Evolutionary conservation across 1,284 basidiomycete genomes (phyloP).

Genomic region (Malassezia pachydermatis): DNA sequence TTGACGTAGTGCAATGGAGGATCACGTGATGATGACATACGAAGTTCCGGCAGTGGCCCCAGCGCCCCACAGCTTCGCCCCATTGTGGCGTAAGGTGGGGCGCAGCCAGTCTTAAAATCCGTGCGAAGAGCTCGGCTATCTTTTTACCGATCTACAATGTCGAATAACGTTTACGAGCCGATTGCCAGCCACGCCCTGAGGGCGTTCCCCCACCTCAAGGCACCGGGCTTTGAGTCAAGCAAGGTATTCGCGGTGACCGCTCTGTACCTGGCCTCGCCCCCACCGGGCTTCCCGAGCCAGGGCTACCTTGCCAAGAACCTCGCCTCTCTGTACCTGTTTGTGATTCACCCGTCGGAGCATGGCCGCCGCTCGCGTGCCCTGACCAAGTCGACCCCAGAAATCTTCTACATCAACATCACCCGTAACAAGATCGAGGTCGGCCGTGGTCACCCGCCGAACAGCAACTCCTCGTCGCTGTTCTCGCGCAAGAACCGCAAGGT

Average conservation of each 20-base stretch:
- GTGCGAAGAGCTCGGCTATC: background rate
- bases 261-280: constrained; percentile 27
- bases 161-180: background rate
- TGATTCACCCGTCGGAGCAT: constrained; percentile 27
- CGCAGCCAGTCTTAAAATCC: background rate
- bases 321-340: constrained; percentile 37
- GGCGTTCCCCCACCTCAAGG: constrained; percentile 26
- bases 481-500: constrained; percentile 37
- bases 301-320: constrained; percentile 30
- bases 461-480: constrained; percentile 15
- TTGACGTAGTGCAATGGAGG: background rate
- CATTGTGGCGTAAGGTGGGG: background rate
- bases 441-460: constrained; percentile 33
- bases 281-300: constrained; percentile 27
- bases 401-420: constrained; percentile 7
- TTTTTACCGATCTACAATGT: constrained; percentile 1
- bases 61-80: constrained; percentile 3
- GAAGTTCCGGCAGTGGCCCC: constrained; percentile 4
- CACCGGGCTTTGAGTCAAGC: constrained; percentile 36
- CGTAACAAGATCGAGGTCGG: constrained; percentile 21
- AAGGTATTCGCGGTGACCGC: constrained; percentile 36
- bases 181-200: constrained; percentile 26
- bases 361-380: background rate
- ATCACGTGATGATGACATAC: constrained; percentile 5
- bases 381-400: constrained; percentile 8